A percentile compares a stretch with the other conserved stretches of the same genome.
Conservation (phyloP, 331 rosid species). For the Dryas integrifolia region DNA sequence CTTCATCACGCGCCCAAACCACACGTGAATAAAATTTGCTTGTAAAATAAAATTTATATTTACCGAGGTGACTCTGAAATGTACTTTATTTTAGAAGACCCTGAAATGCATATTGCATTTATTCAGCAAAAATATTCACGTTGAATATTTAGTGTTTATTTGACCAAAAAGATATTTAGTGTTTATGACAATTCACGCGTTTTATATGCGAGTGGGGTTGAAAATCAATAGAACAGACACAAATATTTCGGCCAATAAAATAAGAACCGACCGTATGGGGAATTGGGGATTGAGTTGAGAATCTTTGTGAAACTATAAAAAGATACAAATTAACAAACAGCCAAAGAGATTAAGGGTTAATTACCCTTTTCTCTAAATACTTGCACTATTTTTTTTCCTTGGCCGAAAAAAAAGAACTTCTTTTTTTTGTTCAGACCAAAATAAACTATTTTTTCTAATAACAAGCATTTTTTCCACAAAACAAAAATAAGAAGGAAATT, state of each 20-base stretch:
- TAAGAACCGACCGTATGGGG: constrained; percentile 38
- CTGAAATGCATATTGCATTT: no score
- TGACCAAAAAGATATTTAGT: no score
- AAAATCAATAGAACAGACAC: background rate
- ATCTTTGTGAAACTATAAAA: constrained; percentile 34
- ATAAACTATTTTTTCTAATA: background rate
- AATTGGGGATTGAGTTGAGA: constrained; percentile 42
- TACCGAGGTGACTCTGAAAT: no score
- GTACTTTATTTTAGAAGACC: no score
- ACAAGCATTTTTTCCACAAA: background rate
- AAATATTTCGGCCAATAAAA: constrained; percentile 12
- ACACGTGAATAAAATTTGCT: background rate
- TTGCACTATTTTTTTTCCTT: background rate
- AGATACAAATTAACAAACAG: background rate
- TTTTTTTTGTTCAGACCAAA: background rate
- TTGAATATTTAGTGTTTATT: no score
- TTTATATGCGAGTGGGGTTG: background rate
- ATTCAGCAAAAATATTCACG: no score
- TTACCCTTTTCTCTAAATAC: background rate
- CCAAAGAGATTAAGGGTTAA: background rate
- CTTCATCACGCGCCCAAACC: constrained; percentile 1
- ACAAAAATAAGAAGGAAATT: background rate
- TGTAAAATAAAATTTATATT: background rate
- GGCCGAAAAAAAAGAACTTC: background rate
- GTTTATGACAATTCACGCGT: background rate